These are phyloP conservation scores for Candida koratica DNA, from an alignment of 805 yeast species.

Conservation along the genomic window DNA sequence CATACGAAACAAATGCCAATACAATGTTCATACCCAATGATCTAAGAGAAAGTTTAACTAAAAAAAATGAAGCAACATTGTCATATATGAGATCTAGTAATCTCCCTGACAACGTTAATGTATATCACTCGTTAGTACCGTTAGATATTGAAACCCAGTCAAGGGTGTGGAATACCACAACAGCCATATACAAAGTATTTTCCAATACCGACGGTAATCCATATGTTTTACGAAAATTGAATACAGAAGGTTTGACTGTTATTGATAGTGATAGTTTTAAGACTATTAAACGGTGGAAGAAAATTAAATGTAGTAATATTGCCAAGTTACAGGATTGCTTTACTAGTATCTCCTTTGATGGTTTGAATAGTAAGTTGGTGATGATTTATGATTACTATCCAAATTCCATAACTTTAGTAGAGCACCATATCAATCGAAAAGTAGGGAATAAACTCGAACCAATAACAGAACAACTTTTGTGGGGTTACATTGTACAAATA, in stretches of 20 bases:
- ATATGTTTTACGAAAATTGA: constrained; percentile 73
- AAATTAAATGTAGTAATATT: constrained; percentile 50
- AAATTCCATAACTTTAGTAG: constrained; percentile 62
- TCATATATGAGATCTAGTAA: constrained; percentile 51
- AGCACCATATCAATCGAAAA: constrained; percentile 55
- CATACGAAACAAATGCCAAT: constrained; percentile 68
- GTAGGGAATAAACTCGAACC: constrained; percentile 41
- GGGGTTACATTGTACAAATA: constrained; percentile 77
- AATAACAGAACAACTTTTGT: constrained; percentile 61
- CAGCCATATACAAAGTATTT: constrained; percentile 72
- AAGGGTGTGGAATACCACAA: constrained; percentile 48
- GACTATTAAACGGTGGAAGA: constrained; percentile 64
- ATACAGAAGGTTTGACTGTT: constrained; percentile 25
- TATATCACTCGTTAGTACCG: constrained; percentile 80
- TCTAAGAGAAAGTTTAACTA: constrained; percentile 65
- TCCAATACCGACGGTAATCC: constrained; percentile 75
- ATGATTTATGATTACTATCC: constrained; percentile 86
- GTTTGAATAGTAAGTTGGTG: constrained; percentile 55
- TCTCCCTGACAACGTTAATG: constrained; percentile 57
- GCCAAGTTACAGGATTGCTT: constrained; percentile 76
- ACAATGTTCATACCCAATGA: constrained; percentile 70
- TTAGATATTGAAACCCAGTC: constrained; percentile 49
- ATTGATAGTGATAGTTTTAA: constrained; percentile 53
- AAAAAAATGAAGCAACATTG: constrained; percentile 75
- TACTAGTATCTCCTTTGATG: constrained; percentile 82